Evolutionary conservation across 2,329 filamentous ascomycete species (phyloP).

Genomic region (Xylaria sp.): DNA sequence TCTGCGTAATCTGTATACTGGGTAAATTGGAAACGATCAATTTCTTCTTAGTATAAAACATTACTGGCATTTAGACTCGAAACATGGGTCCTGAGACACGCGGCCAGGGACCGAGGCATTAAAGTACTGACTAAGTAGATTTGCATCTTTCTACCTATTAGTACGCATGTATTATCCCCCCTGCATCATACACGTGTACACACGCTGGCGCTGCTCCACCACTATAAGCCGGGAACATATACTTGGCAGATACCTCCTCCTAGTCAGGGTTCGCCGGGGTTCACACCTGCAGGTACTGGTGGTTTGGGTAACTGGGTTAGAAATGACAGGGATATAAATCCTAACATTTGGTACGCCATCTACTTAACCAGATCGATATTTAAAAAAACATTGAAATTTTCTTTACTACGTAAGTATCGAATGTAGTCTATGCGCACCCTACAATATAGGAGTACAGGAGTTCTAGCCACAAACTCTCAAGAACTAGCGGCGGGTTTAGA

Average conservation of each 20-base stretch:
- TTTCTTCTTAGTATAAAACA: not conserved
- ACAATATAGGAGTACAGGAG: not conserved
- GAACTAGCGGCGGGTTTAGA: constrained; percentile 8
- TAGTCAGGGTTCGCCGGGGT: not conserved
- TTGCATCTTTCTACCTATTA: constrained; percentile 1
- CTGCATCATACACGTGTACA: constrained; percentile 19
- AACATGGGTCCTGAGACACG: constrained; percentile 34
- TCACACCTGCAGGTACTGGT: not conserved
- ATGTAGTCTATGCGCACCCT: not conserved
- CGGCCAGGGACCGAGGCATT: constrained; percentile 11
- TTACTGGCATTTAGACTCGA: constrained; percentile 22
- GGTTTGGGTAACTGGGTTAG: not conserved
- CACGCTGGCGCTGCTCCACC: not conserved
- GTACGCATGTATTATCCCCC: not conserved
- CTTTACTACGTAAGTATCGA: no score
- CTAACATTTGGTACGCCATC: not conserved
- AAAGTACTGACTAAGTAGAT: not conserved
- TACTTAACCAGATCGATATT: no score
- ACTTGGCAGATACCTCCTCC: not conserved
- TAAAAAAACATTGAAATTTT: no score
- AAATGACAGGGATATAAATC: not conserved
- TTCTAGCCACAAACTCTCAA: constrained; percentile 4
- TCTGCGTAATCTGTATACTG: no score
- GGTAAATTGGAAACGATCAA: no score
- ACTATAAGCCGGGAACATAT: not conserved